Conservation (phyloP, 768 basidiomycete species). For the Lyophyllum shimeji region DNA sequence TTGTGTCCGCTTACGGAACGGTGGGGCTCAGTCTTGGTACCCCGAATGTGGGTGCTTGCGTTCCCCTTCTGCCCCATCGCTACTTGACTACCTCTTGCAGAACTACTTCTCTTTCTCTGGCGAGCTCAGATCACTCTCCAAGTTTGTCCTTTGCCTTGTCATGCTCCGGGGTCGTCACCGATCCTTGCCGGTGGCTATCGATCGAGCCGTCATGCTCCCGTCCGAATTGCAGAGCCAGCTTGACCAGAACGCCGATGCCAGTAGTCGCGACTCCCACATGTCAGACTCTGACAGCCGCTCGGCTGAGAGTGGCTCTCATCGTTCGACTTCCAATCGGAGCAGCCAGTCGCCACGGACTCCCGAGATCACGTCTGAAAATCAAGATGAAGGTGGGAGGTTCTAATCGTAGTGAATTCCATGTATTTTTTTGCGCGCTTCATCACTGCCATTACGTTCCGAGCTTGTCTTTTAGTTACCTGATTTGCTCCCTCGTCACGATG, state of each 20-base stretch:
- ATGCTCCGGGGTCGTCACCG: constrained; percentile 96
- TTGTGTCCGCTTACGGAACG: constrained; percentile 85
- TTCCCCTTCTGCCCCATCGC: background rate
- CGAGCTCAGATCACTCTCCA: constrained; percentile 76
- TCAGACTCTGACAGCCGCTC: background rate
- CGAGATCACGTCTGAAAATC: too few relatives aligned
- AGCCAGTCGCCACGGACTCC: too few relatives aligned
- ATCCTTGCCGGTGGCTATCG: constrained; percentile 83
- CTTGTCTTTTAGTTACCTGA: too few relatives aligned
- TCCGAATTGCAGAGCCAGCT: constrained; percentile 50
- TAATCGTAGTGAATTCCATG: too few relatives aligned
- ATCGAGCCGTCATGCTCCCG: constrained; percentile 83
- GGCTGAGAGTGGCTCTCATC: too few relatives aligned
- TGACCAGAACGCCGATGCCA: constrained; percentile 14
- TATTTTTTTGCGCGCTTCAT: too few relatives aligned
- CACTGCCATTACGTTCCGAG: too few relatives aligned
- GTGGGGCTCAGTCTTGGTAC: constrained; percentile 90
- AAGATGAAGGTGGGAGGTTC: too few relatives aligned
- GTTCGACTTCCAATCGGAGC: too few relatives aligned
- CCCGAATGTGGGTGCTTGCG: constrained; percentile 51
- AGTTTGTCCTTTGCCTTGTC: constrained; percentile 81
- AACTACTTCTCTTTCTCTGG: constrained; percentile 82
- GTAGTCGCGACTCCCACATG: background rate
- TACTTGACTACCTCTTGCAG: constrained; percentile 36
- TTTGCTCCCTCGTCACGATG: too few relatives aligned